Conservation (phyloP, 176 grass and related monocot genomes). For the Hordeum vulgare region MorexV3_pseudomolecules_assembly NC_058524.1:102141868-102142367, state of each 20-base stretch:
- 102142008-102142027: constrained; percentile 65
- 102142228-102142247: constrained; percentile 82
- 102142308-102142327: constrained; percentile 39
- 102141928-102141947: not conserved
- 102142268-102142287: constrained; percentile 60
- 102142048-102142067: constrained; percentile 62
- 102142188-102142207: constrained; percentile 69
- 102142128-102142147: not conserved
- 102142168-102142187: constrained; percentile 50
- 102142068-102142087: constrained; percentile 75
- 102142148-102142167: not conserved
- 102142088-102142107: not conserved
- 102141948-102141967: not conserved
- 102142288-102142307: constrained; percentile 54
- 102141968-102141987: constrained; percentile 30
- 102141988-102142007: constrained; percentile 80
- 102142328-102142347: not conserved
- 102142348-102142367: not conserved
- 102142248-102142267: constrained; percentile 63
- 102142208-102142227: constrained; percentile 89
- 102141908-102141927: not conserved
- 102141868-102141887: constrained; percentile 82
- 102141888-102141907: constrained; percentile 90
- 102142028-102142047: constrained; percentile 62
- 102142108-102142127: not conserved